phyloP scores from a whole-genome alignment of 1,284 basidiomycete species.

The Moniliophthora roreri region DNA sequence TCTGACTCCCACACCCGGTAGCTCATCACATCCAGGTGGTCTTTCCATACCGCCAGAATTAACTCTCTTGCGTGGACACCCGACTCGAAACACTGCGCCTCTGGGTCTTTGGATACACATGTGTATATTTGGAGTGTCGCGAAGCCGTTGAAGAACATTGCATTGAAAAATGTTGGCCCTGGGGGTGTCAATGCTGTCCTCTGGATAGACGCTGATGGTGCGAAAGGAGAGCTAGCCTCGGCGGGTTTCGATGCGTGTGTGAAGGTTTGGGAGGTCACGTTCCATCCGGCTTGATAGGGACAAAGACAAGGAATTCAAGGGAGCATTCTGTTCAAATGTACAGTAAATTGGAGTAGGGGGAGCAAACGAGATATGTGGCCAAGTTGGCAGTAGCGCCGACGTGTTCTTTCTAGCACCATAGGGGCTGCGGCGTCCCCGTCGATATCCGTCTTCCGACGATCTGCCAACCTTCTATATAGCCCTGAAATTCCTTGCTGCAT shows the following conservation, averaged over 20 bases:
- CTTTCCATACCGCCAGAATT: constrained; percentile 85
- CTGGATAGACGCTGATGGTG: constrained; percentile 59
- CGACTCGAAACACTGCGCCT: constrained; percentile 77
- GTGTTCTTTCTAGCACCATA: no score
- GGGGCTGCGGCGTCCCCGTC: no score
- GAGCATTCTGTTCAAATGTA: no score
- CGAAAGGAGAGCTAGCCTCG: constrained; percentile 58
- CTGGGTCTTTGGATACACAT: constrained; percentile 89
- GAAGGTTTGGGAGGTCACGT: constrained; percentile 71
- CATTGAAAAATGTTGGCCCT: constrained; percentile 83
- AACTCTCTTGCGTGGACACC: constrained; percentile 79
- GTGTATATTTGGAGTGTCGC: constrained; percentile 88
- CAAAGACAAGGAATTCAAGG: no score
- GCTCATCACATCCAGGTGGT: constrained; percentile 78
- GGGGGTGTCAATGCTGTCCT: constrained; percentile 81
- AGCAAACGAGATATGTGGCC: no score
- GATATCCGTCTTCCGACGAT: no score
- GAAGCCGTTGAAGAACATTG: constrained; percentile 77
- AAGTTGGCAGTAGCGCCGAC: no score
- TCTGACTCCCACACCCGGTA: constrained; percentile 21
- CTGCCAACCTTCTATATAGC: no score
- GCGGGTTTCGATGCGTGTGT: constrained; percentile 87
- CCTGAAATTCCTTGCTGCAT: no score
- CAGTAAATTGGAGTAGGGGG: no score
- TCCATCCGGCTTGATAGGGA: constrained; percentile 35